Conservation (phyloP, 2,329 filamentous ascomycete species). For the Sclerotinia spermophila region DNA sequence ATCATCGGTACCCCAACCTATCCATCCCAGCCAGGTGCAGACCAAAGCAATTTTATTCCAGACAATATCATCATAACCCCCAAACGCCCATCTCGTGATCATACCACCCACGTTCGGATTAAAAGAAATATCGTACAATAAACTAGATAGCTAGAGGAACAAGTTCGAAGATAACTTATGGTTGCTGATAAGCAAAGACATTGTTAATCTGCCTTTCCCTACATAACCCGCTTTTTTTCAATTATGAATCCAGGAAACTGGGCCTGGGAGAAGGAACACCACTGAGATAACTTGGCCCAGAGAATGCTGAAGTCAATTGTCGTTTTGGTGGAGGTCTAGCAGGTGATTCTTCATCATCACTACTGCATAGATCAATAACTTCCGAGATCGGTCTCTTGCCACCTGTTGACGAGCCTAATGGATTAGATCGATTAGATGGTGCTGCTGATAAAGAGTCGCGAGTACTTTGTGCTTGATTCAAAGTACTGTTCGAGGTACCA, state of each 20-base stretch:
- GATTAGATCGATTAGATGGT: constrained; percentile 15
- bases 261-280: not conserved
- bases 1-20: not conserved
- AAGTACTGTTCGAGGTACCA: constrained; percentile 27
- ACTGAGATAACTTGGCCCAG: not conserved
- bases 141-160: not conserved
- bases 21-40: not conserved
- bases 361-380: constrained; percentile 53
- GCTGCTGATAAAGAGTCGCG: constrained; percentile 39
- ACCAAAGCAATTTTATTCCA: not conserved
- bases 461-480: constrained; percentile 22
- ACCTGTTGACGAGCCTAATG: constrained; percentile 20
- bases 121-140: constrained; percentile 9
- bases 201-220: not conserved
- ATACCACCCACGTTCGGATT: not conserved
- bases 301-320: constrained; percentile 22
- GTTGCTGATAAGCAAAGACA: not conserved
- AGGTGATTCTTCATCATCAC: constrained; percentile 48
- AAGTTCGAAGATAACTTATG: not conserved
- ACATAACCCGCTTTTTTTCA: not conserved
- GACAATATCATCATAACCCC: not conserved
- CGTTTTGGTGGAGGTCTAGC: constrained; percentile 34
- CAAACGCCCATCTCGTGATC: constrained; percentile 1
- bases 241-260: not conserved
- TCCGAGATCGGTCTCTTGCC: constrained; percentile 45